Evolutionary conservation across 108 stramenopile species (phyloP), one percentile per base, ranked within the genome.

Genomic region (Fragilariopsis cylindrus): DNA sequence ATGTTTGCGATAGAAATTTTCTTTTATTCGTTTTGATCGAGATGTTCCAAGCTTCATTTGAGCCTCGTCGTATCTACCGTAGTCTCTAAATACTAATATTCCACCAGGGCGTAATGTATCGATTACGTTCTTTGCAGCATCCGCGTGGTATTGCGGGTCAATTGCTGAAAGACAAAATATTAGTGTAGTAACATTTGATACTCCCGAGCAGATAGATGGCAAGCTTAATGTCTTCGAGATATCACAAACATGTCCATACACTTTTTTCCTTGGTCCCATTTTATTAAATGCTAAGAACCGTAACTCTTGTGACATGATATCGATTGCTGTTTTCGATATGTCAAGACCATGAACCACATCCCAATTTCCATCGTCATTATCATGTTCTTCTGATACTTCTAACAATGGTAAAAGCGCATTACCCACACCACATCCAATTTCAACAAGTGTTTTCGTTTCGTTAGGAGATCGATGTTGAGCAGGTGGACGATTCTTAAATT

Each of bases 371-470:
- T 68, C 58, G 8, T 73, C 58, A 52, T 57, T 53, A 48, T 18
- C 50, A 30, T 30, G 30, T 0, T 30, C 30, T 30, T 30, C 2
- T 30, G 30, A 30, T 5, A 63, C 62, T 66, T 85, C 85, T 47
- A 89, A 52, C 65, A 93, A 69, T 11, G 95, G 95, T 42, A 92
- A 69, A 47, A 91, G 57, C 13, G 92, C 89, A 70, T 92, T 94
- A n/a, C 96, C 96, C 7, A 94, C 92, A 5, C 96, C 96, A 76
- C 96, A 94, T 16, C 96, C 96, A 55, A 97, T 80, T 80, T 97
- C 96, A 7, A 94, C 84, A 70, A 93, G 57, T 48, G 65, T 76
- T 49, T 65, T 74, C 7, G 30, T 65, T 46, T 7, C 39, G 57
- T 13, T 5, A 45, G 62, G 1, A 45, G 62, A 63, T 13, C 13